Evolutionary conservation across 2,329 filamentous ascomycete species (phyloP), one percentile per base, ranked within the genome.

Genomic region (Penicillium sp.): DNA sequence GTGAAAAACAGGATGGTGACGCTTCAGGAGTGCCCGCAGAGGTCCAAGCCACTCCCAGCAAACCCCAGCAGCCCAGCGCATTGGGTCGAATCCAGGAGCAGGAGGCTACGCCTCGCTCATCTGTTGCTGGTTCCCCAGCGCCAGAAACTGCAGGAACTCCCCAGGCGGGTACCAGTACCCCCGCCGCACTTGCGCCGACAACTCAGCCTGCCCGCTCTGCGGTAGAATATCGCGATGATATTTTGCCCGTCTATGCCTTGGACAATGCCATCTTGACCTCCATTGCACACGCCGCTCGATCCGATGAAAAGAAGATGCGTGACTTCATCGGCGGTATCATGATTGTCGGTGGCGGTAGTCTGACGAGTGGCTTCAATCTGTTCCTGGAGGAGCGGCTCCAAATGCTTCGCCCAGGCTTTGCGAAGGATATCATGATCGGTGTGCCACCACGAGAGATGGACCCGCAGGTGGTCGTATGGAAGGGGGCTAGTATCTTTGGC

Each of bases 401-500:
- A 63, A 79, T 81, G 55, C 79, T 86, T 24, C 73, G 81, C 46
- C 81, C 82, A 0, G 78, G 76, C n/a, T 82, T 81, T 57, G 75
- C 77, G 5, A 85, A 94, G 80, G 80, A 85, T 59, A 83, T 88
- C 50, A 76, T 87, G 55, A 83, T 88, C 22, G 83, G 82, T 1
- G 78, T 81, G 18, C 84, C 85, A n/a, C 94, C 94, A 0, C 81
- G 92, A 63, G 94, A 99, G 63, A 87, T 99, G 76, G 94, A 99
- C 73, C 90, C 94, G 54, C 91, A 96, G 73, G 92, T 97, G n/a
- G 88, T 97, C 47, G 86, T 87, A 8, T 99, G 94, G 94, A 99
- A 99, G 80, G 94, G 94, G 4, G 94, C 90, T 0, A 96, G 91
- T 68, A 92, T 99, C 14, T 99, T 96, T 77, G 92, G 90, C 2